Percentiles rank a stretch among this genome's conserved stretches.
phyloP scores from a whole-genome alignment of 2,329 filamentous ascomycete genomes.

The Aspergillus pseudoterreus region DNA sequence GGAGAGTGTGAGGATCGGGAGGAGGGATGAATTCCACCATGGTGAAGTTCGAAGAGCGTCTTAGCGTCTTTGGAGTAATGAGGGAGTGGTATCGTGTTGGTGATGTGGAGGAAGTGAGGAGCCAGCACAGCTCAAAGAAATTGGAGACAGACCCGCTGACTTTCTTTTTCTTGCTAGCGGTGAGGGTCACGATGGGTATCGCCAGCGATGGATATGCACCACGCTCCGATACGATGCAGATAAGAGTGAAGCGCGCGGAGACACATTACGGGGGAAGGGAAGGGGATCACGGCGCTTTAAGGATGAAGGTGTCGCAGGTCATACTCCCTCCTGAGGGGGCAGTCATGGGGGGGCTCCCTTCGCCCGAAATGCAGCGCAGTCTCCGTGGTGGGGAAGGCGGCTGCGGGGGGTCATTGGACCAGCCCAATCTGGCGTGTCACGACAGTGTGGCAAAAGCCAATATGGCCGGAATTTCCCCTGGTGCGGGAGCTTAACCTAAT shows the following conservation, averaged over 20 bases:
- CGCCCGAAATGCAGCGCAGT: slow-evolving; percentile 8
- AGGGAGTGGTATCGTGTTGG: not conserved
- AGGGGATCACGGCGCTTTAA: not conserved
- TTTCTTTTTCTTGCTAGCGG: not conserved
- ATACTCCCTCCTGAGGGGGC: too few relatives aligned
- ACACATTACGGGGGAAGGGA: not conserved
- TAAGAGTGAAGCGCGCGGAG: not conserved
- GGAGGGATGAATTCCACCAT: slow-evolving; percentile 54
- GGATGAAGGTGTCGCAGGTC: not conserved
- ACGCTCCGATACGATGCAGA: not conserved
- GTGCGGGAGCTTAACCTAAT: too few relatives aligned
- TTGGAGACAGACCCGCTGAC: not conserved
- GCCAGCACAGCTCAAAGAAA: not conserved
- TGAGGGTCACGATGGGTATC: not conserved
- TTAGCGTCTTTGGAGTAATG: not conserved
- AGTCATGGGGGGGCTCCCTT: slow-evolving; percentile 9
- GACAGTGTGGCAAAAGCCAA: too few relatives aligned
- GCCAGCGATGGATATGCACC: not conserved
- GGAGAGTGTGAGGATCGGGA: slow-evolving; percentile 54
- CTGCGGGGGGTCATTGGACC: too few relatives aligned
- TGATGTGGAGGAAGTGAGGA: not conserved
- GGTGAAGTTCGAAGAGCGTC: slow-evolving; percentile 17
- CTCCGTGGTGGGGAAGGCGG: too few relatives aligned
- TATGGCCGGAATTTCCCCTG: too few relatives aligned
- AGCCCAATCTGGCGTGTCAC: too few relatives aligned